A percentile compares a stretch with the other conserved stretches of the same genome.
phyloP scores from a whole-genome alignment of 78 protist genomes.

The Planoprotostelium fungivorum region DNA sequence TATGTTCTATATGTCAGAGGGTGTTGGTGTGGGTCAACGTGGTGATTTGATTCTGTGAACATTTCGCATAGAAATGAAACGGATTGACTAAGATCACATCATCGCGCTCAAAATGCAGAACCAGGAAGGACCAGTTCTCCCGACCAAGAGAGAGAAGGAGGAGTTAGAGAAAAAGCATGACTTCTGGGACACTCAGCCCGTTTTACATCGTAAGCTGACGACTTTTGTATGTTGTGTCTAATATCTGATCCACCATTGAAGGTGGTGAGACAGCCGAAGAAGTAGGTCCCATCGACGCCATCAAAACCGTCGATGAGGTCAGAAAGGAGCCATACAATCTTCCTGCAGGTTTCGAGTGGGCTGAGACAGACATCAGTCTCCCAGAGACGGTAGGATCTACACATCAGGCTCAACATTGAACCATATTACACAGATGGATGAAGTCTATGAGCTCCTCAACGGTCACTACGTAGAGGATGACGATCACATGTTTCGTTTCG shows the following conservation, averaged over 20 bases:
- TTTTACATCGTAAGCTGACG: slow-evolving; percentile 41
- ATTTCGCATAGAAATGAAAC: too few relatives aligned
- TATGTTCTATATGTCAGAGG: too few relatives aligned
- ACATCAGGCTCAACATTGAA: background rate
- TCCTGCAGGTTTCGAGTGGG: slow-evolving; percentile 90
- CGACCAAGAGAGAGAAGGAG: slow-evolving; percentile 8
- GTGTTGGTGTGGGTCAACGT: too few relatives aligned
- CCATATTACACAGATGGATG: slow-evolving; percentile 45
- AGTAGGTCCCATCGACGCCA: slow-evolving; percentile 71
- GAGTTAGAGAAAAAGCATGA: slow-evolving; percentile 24
- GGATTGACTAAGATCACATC: too few relatives aligned
- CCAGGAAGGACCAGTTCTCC: too few relatives aligned
- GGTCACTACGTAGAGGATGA: slow-evolving; percentile 97
- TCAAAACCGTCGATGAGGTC: slow-evolving; percentile 61
- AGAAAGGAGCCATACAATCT: slow-evolving; percentile 79
- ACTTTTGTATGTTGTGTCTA: background rate
- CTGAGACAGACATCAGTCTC: slow-evolving; percentile 50
- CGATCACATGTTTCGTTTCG: slow-evolving; percentile 97
- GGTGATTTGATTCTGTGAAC: too few relatives aligned
- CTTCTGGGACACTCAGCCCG: slow-evolving; percentile 96
- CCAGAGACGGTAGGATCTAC: slow-evolving; percentile 27
- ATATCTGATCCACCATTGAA: background rate
- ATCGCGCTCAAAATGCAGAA: too few relatives aligned
- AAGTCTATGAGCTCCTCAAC: slow-evolving; percentile 78
- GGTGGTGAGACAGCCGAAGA: slow-evolving; percentile 14